A percentile compares a stretch with the other conserved stretches of the same genome.
phyloP scores from a whole-genome alignment of 116 monocot genomes.

The Thalassia testudinum region DNA sequence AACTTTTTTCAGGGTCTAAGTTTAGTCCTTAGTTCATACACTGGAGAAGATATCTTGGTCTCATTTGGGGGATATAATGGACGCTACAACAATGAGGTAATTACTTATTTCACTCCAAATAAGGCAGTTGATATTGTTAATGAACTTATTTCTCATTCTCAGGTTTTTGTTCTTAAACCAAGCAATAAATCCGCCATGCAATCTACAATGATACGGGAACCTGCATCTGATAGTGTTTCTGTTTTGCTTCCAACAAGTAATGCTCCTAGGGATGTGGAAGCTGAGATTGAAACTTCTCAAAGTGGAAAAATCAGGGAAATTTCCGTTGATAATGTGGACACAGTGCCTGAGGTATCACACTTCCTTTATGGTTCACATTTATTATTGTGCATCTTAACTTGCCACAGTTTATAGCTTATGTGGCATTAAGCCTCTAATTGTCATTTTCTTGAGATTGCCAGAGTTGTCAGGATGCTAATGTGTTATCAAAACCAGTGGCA shows the following conservation, averaged over 20 bases:
- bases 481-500: too few species aligned
- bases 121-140: not conserved
- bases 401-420: too few species aligned
- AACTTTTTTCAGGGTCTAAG: conserved; percentile 55
- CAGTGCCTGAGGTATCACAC: conserved; percentile 33
- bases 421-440: too few species aligned
- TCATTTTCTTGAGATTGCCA: too few species aligned
- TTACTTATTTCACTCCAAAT: conserved; percentile 1
- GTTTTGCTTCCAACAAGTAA: conserved; percentile 24
- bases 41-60: conserved; percentile 79
- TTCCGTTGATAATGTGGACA: conserved; percentile 41
- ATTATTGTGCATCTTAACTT: too few species aligned
- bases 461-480: too few species aligned
- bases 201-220: conserved; percentile 32
- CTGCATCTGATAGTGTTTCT: conserved; percentile 39
- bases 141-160: conserved; percentile 1
- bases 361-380: too few species aligned
- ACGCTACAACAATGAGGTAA: conserved; percentile 87
- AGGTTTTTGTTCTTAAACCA: conserved; percentile 93
- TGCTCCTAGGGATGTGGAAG: conserved; percentile 43
- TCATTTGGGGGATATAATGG: conserved; percentile 99
- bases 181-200: conserved; percentile 61
- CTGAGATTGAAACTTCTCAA: conserved; percentile 58
- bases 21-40: conserved; percentile 57
- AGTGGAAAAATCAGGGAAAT: conserved; percentile 73